A percentile compares a stretch with the other conserved stretches of the same genome.
Conservation (phyloP, 2,329 filamentous ascomycete species). For the Ceratocystis harringtonii region DNA sequence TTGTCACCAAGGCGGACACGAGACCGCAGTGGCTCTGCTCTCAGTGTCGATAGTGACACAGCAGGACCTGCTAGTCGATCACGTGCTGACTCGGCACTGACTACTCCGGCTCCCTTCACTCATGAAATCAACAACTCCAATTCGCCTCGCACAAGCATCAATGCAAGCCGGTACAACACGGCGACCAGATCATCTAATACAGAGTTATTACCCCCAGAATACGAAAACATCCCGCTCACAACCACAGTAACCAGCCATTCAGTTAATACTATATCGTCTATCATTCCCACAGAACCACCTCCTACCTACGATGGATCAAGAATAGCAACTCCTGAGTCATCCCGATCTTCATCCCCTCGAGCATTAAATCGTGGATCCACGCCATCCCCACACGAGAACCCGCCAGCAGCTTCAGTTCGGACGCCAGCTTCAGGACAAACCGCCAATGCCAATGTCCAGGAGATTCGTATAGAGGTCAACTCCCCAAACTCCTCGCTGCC, state of each 20-base stretch:
- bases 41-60: constrained; percentile 37
- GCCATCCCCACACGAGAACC: background rate
- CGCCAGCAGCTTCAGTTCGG: background rate
- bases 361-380: background rate
- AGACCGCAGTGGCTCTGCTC: constrained; percentile 37
- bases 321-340: background rate
- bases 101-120: constrained; percentile 20
- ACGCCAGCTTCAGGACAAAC: background rate
- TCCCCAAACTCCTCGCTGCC: constrained; percentile 22
- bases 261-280: constrained; percentile 17
- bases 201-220: constrained; percentile 10
- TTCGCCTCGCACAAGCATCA: constrained; percentile 11
- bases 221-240: constrained; percentile 18
- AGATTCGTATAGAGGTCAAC: background rate
- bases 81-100: constrained; percentile 20
- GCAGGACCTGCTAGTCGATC: constrained; percentile 26
- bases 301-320: constrained; percentile 36
- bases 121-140: background rate
- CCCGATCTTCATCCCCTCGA: background rate
- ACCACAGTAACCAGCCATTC: constrained; percentile 18
- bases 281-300: constrained; percentile 32
- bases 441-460: background rate
- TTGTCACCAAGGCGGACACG: constrained; percentile 27
- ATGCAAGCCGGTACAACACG: constrained; percentile 7
- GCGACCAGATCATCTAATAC: constrained; percentile 5